Percentiles rank a stretch among this genome's conserved stretches.
These are phyloP conservation scores for Diplotaxis tenuifolia DNA, from an alignment of 345 rosid genomes.

Conservation along the genomic window DNA sequence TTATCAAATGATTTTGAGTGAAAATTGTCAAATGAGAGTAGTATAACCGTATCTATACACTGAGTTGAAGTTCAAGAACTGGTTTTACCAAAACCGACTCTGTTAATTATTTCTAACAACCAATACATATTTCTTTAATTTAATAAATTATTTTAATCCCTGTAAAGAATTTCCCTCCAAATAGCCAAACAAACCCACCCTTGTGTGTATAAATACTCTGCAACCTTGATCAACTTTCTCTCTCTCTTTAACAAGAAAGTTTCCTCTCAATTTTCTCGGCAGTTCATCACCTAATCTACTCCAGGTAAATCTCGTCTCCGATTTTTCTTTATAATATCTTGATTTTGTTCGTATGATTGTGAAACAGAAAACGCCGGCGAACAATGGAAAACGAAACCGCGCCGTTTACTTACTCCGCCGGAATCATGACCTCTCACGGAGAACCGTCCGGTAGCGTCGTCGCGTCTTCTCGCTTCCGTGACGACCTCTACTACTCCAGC, in stretches of 20 bases:
- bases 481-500: conserved; percentile 41
- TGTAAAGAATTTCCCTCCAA: no score
- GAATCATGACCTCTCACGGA: conserved; percentile 15
- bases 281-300: conserved; percentile 1
- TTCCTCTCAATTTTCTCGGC: background rate
- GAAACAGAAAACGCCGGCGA: background rate
- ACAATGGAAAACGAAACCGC: conserved; percentile 42
- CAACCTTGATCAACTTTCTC: background rate
- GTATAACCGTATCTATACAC: no score
- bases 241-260: background rate
- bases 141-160: no score
- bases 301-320: conserved; percentile 15
- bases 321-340: background rate
- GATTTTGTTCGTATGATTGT: no score
- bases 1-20: no score
- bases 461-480: conserved; percentile 35
- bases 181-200: no score
- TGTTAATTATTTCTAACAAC: no score
- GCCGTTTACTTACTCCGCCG: conserved; percentile 31
- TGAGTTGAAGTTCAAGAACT: no score
- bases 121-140: no score
- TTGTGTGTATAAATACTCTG: conserved; percentile 27
- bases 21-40: no score
- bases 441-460: conserved; percentile 9
- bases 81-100: no score